Percentiles rank a stretch among this genome's conserved stretches.
These are phyloP conservation scores for Asparagopsis taxiformis DNA, from an alignment of 31 red algal genomes.

Conservation along the genomic window DNA sequence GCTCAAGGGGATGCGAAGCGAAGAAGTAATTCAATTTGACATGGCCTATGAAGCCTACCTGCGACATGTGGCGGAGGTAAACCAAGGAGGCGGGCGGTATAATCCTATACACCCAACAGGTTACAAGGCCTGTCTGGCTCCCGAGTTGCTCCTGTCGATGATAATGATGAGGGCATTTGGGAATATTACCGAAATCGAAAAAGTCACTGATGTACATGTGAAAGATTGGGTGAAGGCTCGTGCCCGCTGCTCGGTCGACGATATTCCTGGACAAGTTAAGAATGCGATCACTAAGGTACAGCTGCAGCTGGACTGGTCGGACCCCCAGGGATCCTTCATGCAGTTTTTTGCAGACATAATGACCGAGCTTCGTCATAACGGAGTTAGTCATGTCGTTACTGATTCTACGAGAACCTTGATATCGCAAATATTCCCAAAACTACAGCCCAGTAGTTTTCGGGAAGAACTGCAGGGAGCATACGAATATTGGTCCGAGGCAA, in stretches of 20 bases:
- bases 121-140: neutral
- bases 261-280: neutral
- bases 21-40: too few relatives aligned
- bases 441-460: neutral
- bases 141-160: neutral
- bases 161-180: neutral
- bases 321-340: neutral
- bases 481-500: neutral
- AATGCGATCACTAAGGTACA: neutral
- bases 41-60: too few relatives aligned
- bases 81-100: neutral
- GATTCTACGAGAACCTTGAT: neutral
- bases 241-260: neutral
- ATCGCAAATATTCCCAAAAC: neutral
- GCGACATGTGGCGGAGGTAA: neutral
- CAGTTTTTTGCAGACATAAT: neutral
- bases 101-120: neutral
- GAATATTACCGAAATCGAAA: neutral
- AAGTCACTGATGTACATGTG: neutral
- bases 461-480: neutral
- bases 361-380: neutral
- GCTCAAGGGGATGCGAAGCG: too few relatives aligned
- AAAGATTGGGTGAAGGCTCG: neutral
- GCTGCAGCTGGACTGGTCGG: neutral
- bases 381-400: neutral